Conservation (phyloP, 108 stramenopile genomes). For the Schizochytrium sp. region DNA sequence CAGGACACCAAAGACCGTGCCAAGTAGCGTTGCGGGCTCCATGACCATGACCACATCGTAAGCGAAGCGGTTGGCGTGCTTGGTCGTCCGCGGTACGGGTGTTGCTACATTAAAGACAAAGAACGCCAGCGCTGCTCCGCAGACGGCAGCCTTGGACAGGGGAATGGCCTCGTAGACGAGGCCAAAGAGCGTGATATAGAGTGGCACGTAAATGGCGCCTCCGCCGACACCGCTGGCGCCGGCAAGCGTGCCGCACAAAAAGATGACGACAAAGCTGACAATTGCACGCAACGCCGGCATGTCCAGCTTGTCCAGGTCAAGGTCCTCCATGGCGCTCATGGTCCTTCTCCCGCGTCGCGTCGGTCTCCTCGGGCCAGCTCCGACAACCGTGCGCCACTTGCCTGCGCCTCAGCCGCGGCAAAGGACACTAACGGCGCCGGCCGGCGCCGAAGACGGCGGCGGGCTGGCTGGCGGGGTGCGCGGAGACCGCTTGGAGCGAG, state of each 20-base stretch:
- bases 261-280: neutral
- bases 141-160: neutral
- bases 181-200: neutral
- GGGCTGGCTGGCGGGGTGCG: no score
- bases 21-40: conserved; percentile 4
- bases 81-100: neutral
- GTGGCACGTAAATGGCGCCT: neutral
- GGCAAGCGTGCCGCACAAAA: neutral
- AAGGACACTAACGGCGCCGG: no score
- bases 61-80: conserved; percentile 5
- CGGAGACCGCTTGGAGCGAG: no score
- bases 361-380: no score
- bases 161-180: conserved; percentile 15
- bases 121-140: conserved; percentile 1
- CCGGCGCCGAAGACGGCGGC: no score
- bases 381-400: no score
- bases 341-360: no score
- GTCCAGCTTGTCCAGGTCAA: neutral
- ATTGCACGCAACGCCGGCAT: neutral
- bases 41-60: conserved; percentile 17
- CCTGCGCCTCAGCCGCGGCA: no score
- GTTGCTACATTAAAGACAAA: neutral
- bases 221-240: neutral
- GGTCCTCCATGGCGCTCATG: no score
- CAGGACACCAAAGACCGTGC: neutral